A percentile compares a stretch with the other conserved stretches of the same genome.
These are phyloP conservation scores for Suillus americanus DNA, from an alignment of 768 basidiomycete species.

Conservation along the genomic window DNA sequence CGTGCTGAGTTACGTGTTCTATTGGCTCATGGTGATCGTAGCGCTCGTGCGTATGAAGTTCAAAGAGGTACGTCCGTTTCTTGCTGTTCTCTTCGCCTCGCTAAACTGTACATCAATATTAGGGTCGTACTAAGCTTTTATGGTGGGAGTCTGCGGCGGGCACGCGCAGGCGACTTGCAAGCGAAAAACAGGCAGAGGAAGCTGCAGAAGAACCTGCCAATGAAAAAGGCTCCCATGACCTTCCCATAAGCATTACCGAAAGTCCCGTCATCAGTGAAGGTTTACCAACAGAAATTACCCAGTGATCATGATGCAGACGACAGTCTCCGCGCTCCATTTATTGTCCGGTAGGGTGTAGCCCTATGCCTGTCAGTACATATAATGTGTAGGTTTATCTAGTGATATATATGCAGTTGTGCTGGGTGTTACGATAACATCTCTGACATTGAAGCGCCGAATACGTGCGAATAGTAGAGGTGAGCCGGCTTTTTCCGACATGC, in stretches of 20 bases:
- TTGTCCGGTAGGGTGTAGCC: no score
- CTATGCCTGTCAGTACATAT: no score
- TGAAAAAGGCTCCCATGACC: no score
- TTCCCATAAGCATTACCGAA: neutral
- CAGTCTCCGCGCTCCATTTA: neutral
- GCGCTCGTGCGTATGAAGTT: constrained; percentile 69
- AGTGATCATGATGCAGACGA: neutral
- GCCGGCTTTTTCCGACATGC: no score
- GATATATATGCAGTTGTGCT: no score
- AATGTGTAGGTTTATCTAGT: no score
- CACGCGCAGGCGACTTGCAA: constrained; percentile 28
- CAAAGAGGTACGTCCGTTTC: constrained; percentile 41
- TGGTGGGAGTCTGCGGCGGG: constrained; percentile 57
- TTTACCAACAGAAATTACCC: neutral
- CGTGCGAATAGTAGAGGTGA: no score
- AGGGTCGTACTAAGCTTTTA: constrained; percentile 65
- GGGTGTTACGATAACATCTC: no score
- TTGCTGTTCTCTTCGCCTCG: neutral
- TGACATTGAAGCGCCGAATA: no score
- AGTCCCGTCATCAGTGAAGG: neutral
- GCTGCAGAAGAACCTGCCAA: constrained; percentile 37
- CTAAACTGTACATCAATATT: neutral
- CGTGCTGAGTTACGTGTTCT: constrained; percentile 86
- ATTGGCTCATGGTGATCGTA: constrained; percentile 83
- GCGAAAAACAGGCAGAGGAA: constrained; percentile 18